These are phyloP conservation scores for Kurtzmaniella quercitrusa DNA, from an alignment of 1,139 yeast genomes.

Conservation along the genomic window DNA sequence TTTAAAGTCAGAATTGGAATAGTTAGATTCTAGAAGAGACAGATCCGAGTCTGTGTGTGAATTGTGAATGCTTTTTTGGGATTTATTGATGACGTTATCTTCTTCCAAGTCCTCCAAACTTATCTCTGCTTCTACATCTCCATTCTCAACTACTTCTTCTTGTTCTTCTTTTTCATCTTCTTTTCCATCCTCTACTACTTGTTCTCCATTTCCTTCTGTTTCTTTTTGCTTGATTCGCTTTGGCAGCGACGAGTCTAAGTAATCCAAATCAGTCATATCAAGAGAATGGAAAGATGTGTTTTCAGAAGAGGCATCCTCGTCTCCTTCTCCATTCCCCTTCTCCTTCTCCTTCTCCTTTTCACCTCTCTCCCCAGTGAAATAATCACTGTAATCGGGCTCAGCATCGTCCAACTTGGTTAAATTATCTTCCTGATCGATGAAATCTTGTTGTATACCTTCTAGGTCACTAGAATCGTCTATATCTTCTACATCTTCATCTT, in stretches of 20 bases:
- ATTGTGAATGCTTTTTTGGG: too few species aligned
- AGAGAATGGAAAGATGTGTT: neutral
- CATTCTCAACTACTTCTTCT: conserved; percentile 5
- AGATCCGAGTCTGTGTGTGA: too few species aligned
- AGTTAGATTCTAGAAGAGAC: neutral
- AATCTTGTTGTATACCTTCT: neutral
- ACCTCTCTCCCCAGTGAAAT: conserved; percentile 1
- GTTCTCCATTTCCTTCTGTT: too few species aligned
- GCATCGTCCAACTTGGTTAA: conserved; percentile 3
- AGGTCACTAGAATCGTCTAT: too few species aligned
- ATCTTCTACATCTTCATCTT: conserved; percentile 8
- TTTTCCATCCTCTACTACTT: conserved; percentile 3
- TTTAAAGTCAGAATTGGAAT: neutral
- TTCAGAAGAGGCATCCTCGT: conserved; percentile 4
- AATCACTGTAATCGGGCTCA: conserved; percentile 4
- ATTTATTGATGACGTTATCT: neutral
- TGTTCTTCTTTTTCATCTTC: conserved; percentile 5
- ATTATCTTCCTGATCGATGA: conserved; percentile 4
- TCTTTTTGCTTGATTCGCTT: neutral
- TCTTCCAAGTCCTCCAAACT: conserved; percentile 3
- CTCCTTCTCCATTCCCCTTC: too few species aligned
- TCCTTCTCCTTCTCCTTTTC: conserved; percentile 1
- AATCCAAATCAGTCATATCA: too few species aligned
- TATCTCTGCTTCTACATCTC: too few species aligned
- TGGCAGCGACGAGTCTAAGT: too few species aligned